A percentile compares a stretch with the other conserved stretches of the same genome.
Conservation (phyloP, 1,284 basidiomycete genomes). For the Schizophyllum amplum region DNA sequence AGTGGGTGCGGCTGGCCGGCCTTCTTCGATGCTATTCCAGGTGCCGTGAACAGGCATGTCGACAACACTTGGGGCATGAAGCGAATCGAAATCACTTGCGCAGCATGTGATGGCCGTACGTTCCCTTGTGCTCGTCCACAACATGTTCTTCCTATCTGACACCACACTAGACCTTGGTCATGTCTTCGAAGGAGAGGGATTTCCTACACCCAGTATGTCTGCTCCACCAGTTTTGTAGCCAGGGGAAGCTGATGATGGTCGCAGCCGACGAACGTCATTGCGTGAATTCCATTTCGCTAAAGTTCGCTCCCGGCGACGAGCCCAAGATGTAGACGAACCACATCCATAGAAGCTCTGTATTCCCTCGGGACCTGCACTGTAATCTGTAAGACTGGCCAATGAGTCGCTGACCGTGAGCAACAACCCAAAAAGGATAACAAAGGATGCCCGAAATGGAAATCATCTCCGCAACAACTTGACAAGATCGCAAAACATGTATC, state of each 20-base stretch:
- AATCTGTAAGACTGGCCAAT: no score
- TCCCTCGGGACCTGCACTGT: no score
- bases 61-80: conserved; percentile 49
- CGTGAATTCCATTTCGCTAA: conserved; percentile 85
- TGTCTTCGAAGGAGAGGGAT: conserved; percentile 89
- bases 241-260: neutral
- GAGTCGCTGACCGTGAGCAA: no score
- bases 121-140: no score
- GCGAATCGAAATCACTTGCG: conserved; percentile 74
- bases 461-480: no score
- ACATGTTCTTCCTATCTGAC: no score
- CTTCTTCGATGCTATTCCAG: conserved; percentile 91
- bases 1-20: conserved; percentile 97
- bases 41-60: conserved; percentile 73
- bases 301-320: conserved; percentile 53
- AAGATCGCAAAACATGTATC: no score
- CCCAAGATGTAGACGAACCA: conserved; percentile 22
- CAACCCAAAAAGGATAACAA: no score
- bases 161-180: conserved; percentile 61
- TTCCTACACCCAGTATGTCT: conserved; percentile 58
- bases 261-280: conserved; percentile 81
- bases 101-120: conserved; percentile 71
- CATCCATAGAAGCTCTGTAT: no score
- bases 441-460: no score
- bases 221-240: neutral